phyloP scores from a whole-genome alignment of 148 eudicot genomes.

The Nyssa sinensis region DNA sequence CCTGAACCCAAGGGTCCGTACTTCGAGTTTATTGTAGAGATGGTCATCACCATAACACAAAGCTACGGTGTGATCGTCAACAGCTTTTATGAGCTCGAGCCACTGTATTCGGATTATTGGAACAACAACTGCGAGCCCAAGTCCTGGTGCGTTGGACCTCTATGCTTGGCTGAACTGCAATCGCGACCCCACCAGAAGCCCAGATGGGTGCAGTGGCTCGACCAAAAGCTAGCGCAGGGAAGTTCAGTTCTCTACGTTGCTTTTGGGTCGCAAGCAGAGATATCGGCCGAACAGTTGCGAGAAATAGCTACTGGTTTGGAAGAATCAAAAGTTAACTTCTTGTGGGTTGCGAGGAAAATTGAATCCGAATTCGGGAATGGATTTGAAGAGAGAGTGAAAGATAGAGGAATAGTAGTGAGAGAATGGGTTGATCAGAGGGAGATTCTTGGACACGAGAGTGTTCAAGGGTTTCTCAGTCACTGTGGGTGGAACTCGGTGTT shows the following conservation, averaged over 20 bases:
- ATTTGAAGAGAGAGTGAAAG: conserved; percentile 44
- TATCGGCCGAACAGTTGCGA: conserved; percentile 38
- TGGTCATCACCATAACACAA: background rate
- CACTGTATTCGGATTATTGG: conserved; percentile 31
- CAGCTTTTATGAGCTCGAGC: conserved; percentile 62
- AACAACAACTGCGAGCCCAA: conserved; percentile 23
- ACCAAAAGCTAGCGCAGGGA: conserved; percentile 27
- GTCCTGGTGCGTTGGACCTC: conserved; percentile 59
- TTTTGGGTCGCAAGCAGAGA: conserved; percentile 68
- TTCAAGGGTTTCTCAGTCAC: conserved; percentile 63
- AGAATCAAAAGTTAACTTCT: conserved; percentile 40
- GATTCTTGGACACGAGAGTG: conserved; percentile 40
- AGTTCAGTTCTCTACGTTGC: conserved; percentile 53
- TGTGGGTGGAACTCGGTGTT: conserved; percentile 82
- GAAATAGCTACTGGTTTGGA: conserved; percentile 60
- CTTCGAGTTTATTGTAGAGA: conserved; percentile 34
- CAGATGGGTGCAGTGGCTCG: conserved; percentile 58
- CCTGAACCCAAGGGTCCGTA: conserved; percentile 39
- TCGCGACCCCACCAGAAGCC: conserved; percentile 15
- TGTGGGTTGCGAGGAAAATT: conserved; percentile 63
- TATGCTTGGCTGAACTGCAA: conserved; percentile 40
- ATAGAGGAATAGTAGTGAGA: conserved; percentile 50
- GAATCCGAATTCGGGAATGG: conserved; percentile 24
- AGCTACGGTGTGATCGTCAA: conserved; percentile 53
- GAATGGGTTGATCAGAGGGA: conserved; percentile 72